A percentile compares a stretch with the other conserved stretches of the same genome.
Evolutionary conservation across 2,329 filamentous ascomycete species (phyloP).

Genomic region (Stagonosporopsis rhizophila): DNA sequence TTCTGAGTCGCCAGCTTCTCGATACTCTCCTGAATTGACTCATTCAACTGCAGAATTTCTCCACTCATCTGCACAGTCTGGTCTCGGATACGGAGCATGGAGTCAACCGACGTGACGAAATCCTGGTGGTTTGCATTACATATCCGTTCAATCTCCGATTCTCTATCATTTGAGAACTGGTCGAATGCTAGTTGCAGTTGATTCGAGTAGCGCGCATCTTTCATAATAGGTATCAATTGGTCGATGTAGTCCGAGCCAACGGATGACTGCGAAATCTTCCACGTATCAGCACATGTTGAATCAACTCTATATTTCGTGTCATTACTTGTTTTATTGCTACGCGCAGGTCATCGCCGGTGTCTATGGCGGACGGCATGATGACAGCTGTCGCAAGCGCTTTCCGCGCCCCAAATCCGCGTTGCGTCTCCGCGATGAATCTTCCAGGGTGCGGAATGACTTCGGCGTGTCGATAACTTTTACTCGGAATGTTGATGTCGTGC

Average conservation of each 20-base stretch:
- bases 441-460: not conserved
- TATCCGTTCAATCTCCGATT: slow-evolving; percentile 90
- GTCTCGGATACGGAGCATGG: slow-evolving; percentile 89
- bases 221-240: slow-evolving; percentile 91
- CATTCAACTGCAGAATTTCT: slow-evolving; percentile 90
- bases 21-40: slow-evolving; percentile 93
- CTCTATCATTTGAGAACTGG: slow-evolving; percentile 83
- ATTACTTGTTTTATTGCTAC: slow-evolving; percentile 59
- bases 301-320: not conserved
- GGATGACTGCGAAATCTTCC: slow-evolving; percentile 87
- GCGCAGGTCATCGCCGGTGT: slow-evolving; percentile 57
- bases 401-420: slow-evolving; percentile 2
- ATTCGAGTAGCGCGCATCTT: slow-evolving; percentile 82
- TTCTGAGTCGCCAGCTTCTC: slow-evolving; percentile 95
- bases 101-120: slow-evolving; percentile 91
- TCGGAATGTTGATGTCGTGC: slow-evolving; percentile 19
- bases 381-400: slow-evolving; percentile 17
- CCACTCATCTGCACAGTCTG: slow-evolving; percentile 86
- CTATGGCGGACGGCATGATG: slow-evolving; percentile 48
- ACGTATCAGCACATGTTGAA: slow-evolving; percentile 17
- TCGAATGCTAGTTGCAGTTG: slow-evolving; percentile 79
- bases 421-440: not conserved
- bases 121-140: slow-evolving; percentile 97
- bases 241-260: slow-evolving; percentile 95
- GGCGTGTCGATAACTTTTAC: not conserved